Conservation (phyloP, 169 alveolate species). For the Plasmodium berghei region DNA sequence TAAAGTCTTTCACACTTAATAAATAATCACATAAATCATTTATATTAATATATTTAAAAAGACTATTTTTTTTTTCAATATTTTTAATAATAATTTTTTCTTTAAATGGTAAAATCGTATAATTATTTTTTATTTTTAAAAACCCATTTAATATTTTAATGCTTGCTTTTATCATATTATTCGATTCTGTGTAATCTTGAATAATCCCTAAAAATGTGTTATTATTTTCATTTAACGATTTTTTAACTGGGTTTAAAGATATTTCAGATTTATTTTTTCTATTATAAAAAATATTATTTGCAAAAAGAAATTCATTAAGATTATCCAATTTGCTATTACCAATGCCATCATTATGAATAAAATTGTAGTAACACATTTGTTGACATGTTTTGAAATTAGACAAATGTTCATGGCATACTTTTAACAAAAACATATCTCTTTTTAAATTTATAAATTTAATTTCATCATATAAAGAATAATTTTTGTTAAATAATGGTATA, state of each 20-base stretch:
- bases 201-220: slow-evolving; percentile 48
- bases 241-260: slow-evolving; percentile 19
- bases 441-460: slow-evolving; percentile 63
- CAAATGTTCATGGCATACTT: slow-evolving; percentile 45
- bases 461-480: slow-evolving; percentile 53
- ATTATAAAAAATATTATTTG: slow-evolving; percentile 59
- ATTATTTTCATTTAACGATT: slow-evolving; percentile 25
- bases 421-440: slow-evolving; percentile 48
- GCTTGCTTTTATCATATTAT: slow-evolving; percentile 61
- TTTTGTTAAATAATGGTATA: slow-evolving; percentile 27
- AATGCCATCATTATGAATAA: slow-evolving; percentile 9
- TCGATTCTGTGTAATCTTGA: slow-evolving; percentile 68
- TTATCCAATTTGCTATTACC: not conserved
- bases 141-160: slow-evolving; percentile 57
- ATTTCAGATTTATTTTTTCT: not conserved
- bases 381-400: slow-evolving; percentile 1
- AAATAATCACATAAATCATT: slow-evolving; percentile 25
- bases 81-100: slow-evolving; percentile 64
- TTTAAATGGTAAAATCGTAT: slow-evolving; percentile 35
- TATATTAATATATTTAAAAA: slow-evolving; percentile 48
- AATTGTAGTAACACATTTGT: slow-evolving; percentile 35
- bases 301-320: slow-evolving; percentile 3
- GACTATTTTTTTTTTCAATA: slow-evolving; percentile 24
- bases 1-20: slow-evolving; percentile 12
- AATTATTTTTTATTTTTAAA: slow-evolving; percentile 31